Base-by-base conservation (phyloP, 1,284 basidiomycete species). In the Moniliophthora roreri region DNA sequence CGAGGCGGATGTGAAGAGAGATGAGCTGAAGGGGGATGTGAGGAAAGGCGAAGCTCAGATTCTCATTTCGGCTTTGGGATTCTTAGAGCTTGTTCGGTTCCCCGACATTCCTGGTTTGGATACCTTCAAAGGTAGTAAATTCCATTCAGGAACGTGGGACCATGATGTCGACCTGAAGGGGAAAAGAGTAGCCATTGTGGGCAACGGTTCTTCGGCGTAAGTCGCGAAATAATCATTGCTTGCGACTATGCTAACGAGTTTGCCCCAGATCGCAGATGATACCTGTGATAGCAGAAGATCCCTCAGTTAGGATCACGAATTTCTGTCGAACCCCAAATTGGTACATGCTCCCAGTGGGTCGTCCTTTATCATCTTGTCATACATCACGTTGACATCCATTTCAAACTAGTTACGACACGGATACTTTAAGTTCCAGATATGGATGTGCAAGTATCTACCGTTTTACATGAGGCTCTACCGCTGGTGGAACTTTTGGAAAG, bases 101-200 rank as follows among this genome's bases (percentile, higher is more conserved):
- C 64, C 75, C 1, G 62, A 62, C 6, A 66, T 80, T 10, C 63
- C 67, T 4, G 80, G 74, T 1, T 58, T 72, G n/a, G 65, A 69
- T 3, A 57, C 44, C 3, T 84, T 81, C 63, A 69, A 74, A 40
- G 81, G 80, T 4, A 53, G 63, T 8, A 64, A 71, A 37, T 77
- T 79, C 50, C 81, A 82, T 63, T 78, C 76, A 8, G 76, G 74
- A 9, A 53, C 67, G 9, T 83, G 80, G 79, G 64, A 75, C 39
- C 57, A 66, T 11, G 63, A 63, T 9, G 66, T 79, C 18, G 65
- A 74, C 37, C 63, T 80, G 35, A 59, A 57, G 8, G 69, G 68
- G 18, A 79, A 79, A 60, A 66, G 68, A 23, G 72, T 80, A 1
- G 78, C 71, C 3, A 72, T 82, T 10, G 68, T 82, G 50, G 81